Conservation (phyloP, 1,139 yeast species). For the Pichia inconspicua region DNA sequence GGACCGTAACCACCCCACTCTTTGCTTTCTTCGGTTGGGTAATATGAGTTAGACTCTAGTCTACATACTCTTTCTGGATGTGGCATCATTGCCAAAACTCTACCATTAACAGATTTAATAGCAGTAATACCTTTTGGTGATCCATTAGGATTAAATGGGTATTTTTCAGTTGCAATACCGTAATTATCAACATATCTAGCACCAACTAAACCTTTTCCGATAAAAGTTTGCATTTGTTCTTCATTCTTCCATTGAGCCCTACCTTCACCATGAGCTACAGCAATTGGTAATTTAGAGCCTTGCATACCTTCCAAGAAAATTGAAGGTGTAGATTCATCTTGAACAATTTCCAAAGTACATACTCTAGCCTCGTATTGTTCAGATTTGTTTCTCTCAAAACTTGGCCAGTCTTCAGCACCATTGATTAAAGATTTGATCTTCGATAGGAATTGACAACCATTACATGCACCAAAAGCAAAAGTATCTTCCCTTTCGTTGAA, state of each 20-base stretch:
- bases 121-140: conserved; percentile 93
- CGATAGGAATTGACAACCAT: conserved; percentile 95
- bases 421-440: conserved; percentile 85
- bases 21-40: conserved; percentile 62
- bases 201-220: conserved; percentile 46
- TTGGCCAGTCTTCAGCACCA: conserved; percentile 95
- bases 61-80: conserved; percentile 96
- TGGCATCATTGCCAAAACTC: conserved; percentile 98
- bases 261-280: conserved; percentile 99
- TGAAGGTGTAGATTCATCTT: conserved; percentile 41
- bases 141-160: conserved; percentile 96
- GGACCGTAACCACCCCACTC: conserved; percentile 79
- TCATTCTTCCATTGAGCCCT: conserved; percentile 61
- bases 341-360: conserved; percentile 74
- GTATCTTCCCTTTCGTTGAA: conserved; percentile 85
- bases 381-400: conserved; percentile 81
- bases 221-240: conserved; percentile 38
- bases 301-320: conserved; percentile 86
- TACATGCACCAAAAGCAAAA: conserved; percentile 98
- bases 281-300: conserved; percentile 88
- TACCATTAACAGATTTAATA: conserved; percentile 80
- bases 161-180: conserved; percentile 71
- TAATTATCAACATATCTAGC: conserved; percentile 85
- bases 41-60: conserved; percentile 85
- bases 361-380: conserved; percentile 98